Evolutionary conservation across 441 rosid species (phyloP), one percentile per base, ranked within the genome.

Genomic region (Capsella rubella): DNA sequence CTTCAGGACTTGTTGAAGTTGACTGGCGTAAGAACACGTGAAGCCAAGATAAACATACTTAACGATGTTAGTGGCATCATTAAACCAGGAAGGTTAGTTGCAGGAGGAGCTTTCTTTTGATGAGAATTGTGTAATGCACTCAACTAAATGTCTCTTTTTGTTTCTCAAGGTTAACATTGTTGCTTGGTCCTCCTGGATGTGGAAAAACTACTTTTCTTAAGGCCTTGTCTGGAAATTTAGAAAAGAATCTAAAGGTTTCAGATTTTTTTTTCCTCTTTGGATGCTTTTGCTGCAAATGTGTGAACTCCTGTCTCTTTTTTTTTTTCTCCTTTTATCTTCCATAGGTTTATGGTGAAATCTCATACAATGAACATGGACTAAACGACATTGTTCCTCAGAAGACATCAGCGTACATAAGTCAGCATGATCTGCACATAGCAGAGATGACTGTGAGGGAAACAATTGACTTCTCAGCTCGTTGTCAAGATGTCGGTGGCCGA

Each of bases 371-470:
- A 8, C 74, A 81, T 50, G 72, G 78, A 46, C 61, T 85, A 10
- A 62, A 82, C 25, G 88, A 87, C 71, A 79, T 90, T 63, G 77
- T 82, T 67, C 86, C 89, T 8, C 88, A 83, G 67, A 85, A 78
- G 73, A 83, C 92, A 6, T 85, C 90, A 5, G 89, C 87, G 1
- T 90, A 88, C 53, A 79, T 86, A 46, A 88, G 95, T 69, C 95
- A 88, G 65, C 28, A 85, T 45, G 96, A 90, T 54, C 69, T 82
- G 37, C 92, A 90, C 75, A 82, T 86, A 32, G 80, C 89, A 45
- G 95, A 90, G 67, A 85, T 88, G 88, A 90, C 97, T 28, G 92
- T 86, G 5, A 80, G 85, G 49, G 92, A 88, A 73, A 82, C 87
- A 6, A 51, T 88, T 2, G 90, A 88, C 57, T 88, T 86, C 75